Base-by-base conservation (phyloP, 1,139 yeast species). In the Candida smagusa region DNA sequence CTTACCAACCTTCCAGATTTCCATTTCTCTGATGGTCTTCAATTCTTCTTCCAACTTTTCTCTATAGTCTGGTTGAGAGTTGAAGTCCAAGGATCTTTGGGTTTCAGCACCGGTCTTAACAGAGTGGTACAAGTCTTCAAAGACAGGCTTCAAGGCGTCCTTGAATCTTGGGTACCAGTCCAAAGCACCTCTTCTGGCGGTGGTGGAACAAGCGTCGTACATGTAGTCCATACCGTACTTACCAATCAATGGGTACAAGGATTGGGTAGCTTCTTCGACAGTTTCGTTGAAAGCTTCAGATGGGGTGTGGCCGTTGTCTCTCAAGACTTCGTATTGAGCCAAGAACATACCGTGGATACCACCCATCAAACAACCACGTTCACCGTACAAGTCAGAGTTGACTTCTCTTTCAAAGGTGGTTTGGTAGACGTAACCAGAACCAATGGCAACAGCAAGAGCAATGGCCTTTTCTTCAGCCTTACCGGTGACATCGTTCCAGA, bases 281-380 rank as follows among this genome's bases (percentile, higher is more conserved):
- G 98, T 92, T 81, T 92, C 98, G 73, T 92, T 92, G 90, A 92
- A 92, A 61, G 98, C 98, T 80, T 92, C 98, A 49, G 97, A 88
- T 76, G 98, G 98, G 54, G 97, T 79, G 84, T 92, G 98, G 53
- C 98, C 98, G 66, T 94, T 89, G 79, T 90, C 97, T 79, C 98
- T 90, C 70, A 92, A 84, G 50, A 92, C 98, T 74, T 92, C 98
- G 81, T 92, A 92, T 79, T 92, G 98, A 58, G 98, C 98, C 63
- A 92, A 81, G 90, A 92, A 92, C 97, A 92, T 92, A 79, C 98
- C 98, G 80, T 92, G 98, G 79, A 92, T 90, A 81, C 98, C 98
- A 68, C 98, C 98, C 98, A 92, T 92, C 61, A 92, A 81, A 77
- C 97, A 90, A 65, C 98, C 98, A 81, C 98, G 89, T 81, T 92